Percentiles rank a stretch among this genome's conserved stretches.
Conservation (phyloP, 225 moss, liverwort and hornwort species). For the Thuidium tamariscinum region DNA sequence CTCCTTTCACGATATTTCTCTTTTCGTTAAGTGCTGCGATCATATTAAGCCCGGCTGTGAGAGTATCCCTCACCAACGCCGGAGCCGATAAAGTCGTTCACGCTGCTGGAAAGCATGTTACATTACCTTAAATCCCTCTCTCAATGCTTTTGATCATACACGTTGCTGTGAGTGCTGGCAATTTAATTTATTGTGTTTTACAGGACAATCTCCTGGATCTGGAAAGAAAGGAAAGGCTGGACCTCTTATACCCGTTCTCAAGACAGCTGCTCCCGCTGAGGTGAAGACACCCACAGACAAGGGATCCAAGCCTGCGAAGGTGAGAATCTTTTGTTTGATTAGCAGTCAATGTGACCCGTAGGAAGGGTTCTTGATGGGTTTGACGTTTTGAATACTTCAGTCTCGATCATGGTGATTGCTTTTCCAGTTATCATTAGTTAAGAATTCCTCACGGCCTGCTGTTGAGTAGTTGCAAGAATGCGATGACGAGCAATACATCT, state of each 20-base stretch:
- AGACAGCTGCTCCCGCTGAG: conserved; percentile 7
- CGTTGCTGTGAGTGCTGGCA: not conserved
- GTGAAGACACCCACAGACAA: conserved; percentile 25
- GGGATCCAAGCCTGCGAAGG: conserved; percentile 11
- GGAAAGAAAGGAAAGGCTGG: conserved; percentile 25
- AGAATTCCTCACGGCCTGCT: not conserved
- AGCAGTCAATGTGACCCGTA: not conserved
- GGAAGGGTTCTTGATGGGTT: not conserved
- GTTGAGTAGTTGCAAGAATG: not conserved
- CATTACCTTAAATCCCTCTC: not conserved
- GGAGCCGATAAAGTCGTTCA: not conserved
- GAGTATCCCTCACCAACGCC: not conserved
- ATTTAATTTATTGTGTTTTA: not conserved
- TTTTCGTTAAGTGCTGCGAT: not conserved
- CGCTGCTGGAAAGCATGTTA: not conserved
- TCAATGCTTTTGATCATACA: not conserved
- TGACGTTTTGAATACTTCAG: not conserved
- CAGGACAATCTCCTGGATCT: conserved; percentile 4
- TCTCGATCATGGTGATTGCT: not conserved
- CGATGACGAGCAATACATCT: conserved; percentile 10
- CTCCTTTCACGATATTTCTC: not conserved
- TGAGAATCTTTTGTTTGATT: not conserved
- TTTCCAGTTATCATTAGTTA: not conserved
- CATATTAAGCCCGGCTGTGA: not conserved
- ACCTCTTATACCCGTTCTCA: not conserved